Conservation (phyloP, 306 rosid species). For the Comarum palustre region DNA sequence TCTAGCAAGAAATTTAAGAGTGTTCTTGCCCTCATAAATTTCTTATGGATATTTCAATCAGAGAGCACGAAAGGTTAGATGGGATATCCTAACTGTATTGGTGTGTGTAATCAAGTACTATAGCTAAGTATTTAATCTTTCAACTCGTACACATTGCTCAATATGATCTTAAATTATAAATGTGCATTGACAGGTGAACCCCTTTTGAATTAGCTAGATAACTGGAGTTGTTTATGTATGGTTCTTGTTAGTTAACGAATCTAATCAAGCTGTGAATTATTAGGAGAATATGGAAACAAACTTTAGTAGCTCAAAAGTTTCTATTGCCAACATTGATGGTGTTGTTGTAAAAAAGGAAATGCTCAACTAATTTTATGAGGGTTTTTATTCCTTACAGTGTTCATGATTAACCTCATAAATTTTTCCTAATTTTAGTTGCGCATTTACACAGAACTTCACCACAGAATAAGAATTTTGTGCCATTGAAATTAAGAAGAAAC, state of each 20-base stretch:
- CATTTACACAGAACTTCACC: slow-evolving; percentile 8
- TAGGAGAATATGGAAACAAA: neutral
- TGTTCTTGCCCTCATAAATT: slow-evolving; percentile 18
- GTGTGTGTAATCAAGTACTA: neutral
- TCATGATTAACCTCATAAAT: neutral
- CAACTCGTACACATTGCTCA: slow-evolving; percentile 2
- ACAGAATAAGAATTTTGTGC: neutral
- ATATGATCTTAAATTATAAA: neutral
- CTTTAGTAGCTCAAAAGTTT: neutral
- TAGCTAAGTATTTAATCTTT: neutral
- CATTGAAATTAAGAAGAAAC: neutral
- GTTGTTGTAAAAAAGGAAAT: slow-evolving; percentile 1
- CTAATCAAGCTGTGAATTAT: neutral
- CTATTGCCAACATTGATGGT: neutral
- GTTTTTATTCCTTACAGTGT: neutral
- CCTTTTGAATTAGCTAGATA: neutral
- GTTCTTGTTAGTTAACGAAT: neutral
- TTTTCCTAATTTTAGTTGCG: neutral
- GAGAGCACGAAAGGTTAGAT: neutral
- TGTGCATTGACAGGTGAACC: neutral
- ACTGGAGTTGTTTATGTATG: neutral
- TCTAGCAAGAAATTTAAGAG: slow-evolving; percentile 15
- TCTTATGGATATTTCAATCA: neutral
- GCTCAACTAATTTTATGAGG: neutral
- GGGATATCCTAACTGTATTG: neutral